These are phyloP conservation scores for Gnaphalium uliginosum DNA, from an alignment of 129 eudicot genomes.

Conservation along the genomic window DNA sequence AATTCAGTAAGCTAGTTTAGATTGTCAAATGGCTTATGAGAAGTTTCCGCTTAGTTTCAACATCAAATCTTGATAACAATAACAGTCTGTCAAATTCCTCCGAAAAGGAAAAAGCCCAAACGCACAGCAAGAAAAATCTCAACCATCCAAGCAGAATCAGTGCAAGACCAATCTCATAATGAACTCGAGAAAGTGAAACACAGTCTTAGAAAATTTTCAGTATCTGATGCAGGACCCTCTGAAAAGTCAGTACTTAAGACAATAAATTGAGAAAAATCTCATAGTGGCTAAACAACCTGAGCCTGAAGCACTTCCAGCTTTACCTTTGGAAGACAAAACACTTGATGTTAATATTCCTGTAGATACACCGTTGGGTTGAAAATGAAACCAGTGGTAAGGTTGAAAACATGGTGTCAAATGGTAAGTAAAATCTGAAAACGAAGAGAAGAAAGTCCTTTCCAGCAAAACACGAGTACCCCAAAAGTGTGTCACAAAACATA, in stretches of 20 bases:
- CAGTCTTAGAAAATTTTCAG: conserved; percentile 62
- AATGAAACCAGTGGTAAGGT: conserved; percentile 34
- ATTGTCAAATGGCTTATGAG: conserved; percentile 60
- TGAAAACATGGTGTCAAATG: conserved; percentile 44
- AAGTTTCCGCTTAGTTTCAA: conserved; percentile 46
- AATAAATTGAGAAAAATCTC: conserved; percentile 16
- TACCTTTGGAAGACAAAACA: conserved; percentile 41
- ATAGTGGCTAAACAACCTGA: conserved; percentile 27
- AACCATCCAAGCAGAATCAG: conserved; percentile 53
- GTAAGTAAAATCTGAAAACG: conserved; percentile 61
- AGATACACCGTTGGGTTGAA: conserved; percentile 30
- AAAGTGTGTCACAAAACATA: conserved; percentile 55
- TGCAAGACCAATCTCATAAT: conserved; percentile 56
- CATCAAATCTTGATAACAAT: conserved; percentile 31
- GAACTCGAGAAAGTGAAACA: conserved; percentile 83
- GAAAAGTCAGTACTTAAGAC: conserved; percentile 44
- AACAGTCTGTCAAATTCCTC: conserved; percentile 31
- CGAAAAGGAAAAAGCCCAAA: conserved; percentile 55
- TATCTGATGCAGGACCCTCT: conserved; percentile 38
- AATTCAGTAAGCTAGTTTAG: too few species aligned
- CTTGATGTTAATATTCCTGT: conserved; percentile 41
- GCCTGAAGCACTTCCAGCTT: conserved; percentile 39
- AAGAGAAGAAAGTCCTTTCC: conserved; percentile 76
- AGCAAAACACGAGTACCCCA: conserved; percentile 56
- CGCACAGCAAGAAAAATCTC: conserved; percentile 52